Conservation (phyloP, 2,329 filamentous ascomycete genomes). For the Aureobasidium subglaciale region DNA sequence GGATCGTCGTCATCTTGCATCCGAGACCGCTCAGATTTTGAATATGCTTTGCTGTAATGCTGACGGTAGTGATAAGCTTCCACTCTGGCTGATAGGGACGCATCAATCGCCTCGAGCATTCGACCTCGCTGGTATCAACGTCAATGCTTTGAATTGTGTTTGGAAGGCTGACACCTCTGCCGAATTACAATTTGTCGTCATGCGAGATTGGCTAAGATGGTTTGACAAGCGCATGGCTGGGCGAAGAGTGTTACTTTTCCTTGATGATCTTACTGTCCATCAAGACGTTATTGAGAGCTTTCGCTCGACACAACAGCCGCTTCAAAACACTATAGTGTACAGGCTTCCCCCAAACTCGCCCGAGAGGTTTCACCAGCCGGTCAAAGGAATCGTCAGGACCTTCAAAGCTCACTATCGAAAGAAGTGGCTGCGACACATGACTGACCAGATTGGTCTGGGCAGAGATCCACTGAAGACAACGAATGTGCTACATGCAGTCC, state of each 20-base stretch:
- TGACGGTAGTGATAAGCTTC: slow-evolving; percentile 10
- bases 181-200: background rate
- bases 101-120: background rate
- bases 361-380: background rate
- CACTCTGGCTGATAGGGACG: slow-evolving; percentile 14
- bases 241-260: background rate
- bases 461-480: slow-evolving; percentile 4
- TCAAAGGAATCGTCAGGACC: slow-evolving; percentile 14
- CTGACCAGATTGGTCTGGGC: background rate
- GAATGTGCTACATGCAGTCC: slow-evolving; percentile 12
- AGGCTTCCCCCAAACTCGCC: slow-evolving; percentile 6
- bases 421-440: slow-evolving; percentile 1
- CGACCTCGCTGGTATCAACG: background rate
- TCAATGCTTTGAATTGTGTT: background rate
- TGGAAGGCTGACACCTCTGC: background rate
- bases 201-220: background rate
- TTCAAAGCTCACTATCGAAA: slow-evolving; percentile 15
- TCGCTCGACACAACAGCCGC: background rate
- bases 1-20: background rate
- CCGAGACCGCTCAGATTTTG: background rate
- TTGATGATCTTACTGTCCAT: background rate
- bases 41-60: slow-evolving; percentile 13
- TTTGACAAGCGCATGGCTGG: background rate
- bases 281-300: background rate
- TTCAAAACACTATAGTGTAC: slow-evolving; percentile 9